Base-by-base conservation (phyloP, 805 yeast species). In the Metschnikowia santaceciliae region DNA sequence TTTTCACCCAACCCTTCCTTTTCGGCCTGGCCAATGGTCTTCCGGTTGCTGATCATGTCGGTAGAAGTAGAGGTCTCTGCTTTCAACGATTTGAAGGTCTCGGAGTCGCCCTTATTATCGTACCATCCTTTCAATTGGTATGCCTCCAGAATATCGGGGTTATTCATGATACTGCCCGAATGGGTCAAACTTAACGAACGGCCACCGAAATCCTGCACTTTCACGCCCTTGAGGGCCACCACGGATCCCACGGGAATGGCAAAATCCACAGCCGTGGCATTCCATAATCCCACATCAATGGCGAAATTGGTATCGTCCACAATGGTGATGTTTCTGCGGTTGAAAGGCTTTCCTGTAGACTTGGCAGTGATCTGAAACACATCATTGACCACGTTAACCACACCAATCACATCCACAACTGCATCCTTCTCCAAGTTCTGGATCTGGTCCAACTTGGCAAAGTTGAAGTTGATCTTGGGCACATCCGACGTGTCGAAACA, bases 101-200 rank as follows among this genome's bases (percentile, higher is more conserved):
- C 82, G 48, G 74, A 69, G 20, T 77, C 76, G 37, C 97, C 97
- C 58, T 80, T 82, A 38, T 86, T 79, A 62, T 90, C 96, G 63
- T 83, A 94, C 99, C 99, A 94, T 6, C 98, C 98, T 68, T 90
- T 89, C 59, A 94, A 78, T 49, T 81, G 78, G 66, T 83, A 90
- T 3, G 97, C 92, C 66, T 90, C 97, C 17, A 88, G 84, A 20
- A 88, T 79, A 63, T 91, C 97, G 2, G 99, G 99, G 61, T 89
- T 88, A 11, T 88, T 78, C 35, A 83, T 67, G 56, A 94, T 70
- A 1, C 88, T 79, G 19, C 96, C 90, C 10, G 88, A 78, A 54
- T 85, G 89, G 22, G 91, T 83, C 67, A 90, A 78, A 1, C 96
- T 85, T 58, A 94, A 74, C 13, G 88, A 79, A 64, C 92, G 83